Conservation (phyloP, 305 asterid species). For the Fraxinus nigra region DNA sequence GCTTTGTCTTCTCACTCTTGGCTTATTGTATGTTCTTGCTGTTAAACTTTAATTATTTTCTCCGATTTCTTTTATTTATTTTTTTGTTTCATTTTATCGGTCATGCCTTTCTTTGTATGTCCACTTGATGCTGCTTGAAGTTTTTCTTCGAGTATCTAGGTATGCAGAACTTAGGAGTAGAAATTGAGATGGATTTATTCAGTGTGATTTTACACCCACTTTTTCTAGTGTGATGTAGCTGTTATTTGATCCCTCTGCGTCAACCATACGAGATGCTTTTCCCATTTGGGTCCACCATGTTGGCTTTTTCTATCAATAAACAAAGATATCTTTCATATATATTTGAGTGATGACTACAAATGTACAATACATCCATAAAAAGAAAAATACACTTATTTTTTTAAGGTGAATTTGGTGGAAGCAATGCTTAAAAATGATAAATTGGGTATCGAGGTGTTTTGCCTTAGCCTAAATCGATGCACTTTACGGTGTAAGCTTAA, state of each 20-base stretch:
- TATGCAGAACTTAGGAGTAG: neutral
- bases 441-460: neutral
- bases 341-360: neutral
- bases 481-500: neutral
- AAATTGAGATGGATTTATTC: neutral
- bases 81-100: neutral
- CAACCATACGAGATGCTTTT: neutral
- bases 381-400: neutral
- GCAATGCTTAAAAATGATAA: neutral
- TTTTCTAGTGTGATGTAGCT: neutral
- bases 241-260: neutral
- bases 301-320: neutral
- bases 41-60: neutral
- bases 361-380: neutral
- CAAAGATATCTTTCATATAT: neutral
- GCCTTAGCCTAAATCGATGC: neutral
- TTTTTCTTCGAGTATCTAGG: neutral
- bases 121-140: neutral
- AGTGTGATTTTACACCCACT: neutral
- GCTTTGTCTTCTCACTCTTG: neutral
- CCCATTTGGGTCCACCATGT: neutral
- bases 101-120: neutral
- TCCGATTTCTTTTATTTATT: neutral
- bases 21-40: neutral
- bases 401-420: neutral